These are phyloP conservation scores for Mrakiaceae sp. DNA, from an alignment of 1,284 basidiomycete species.

Conservation along the genomic window DNA sequence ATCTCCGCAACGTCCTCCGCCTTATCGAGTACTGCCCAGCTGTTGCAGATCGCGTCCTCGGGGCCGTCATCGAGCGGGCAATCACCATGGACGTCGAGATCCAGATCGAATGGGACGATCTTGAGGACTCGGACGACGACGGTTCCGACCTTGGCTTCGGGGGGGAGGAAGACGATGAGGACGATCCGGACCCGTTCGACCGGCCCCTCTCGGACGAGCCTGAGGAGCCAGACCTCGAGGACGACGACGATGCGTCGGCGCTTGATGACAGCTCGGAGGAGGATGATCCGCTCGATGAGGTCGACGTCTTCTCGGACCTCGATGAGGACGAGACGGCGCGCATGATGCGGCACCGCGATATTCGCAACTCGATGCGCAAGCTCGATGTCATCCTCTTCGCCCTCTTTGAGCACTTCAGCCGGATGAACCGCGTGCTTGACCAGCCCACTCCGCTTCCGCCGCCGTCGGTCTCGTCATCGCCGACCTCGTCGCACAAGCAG, in stretches of 20 bases:
- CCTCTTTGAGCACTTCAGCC: conserved; percentile 66
- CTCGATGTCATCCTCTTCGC: conserved; percentile 78
- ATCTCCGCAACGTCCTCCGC: conserved; percentile 78
- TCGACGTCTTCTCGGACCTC: conserved; percentile 42
- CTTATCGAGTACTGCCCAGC: conserved; percentile 84
- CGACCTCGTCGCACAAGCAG: conserved; percentile 16
- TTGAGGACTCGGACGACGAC: conserved; percentile 56
- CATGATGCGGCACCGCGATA: conserved; percentile 27
- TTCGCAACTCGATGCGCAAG: conserved; percentile 42
- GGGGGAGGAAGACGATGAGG: conserved; percentile 38
- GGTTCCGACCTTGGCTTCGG: conserved; percentile 22
- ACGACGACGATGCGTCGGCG: conserved; percentile 45
- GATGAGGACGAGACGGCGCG: conserved; percentile 46
- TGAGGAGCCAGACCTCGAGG: conserved; percentile 36
- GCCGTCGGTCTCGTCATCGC: conserved; percentile 21
- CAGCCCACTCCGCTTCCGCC: not conserved
- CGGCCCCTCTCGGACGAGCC: conserved; percentile 48
- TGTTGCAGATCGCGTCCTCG: conserved; percentile 70
- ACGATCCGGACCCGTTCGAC: conserved; percentile 68
- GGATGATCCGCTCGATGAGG: conserved; percentile 37
- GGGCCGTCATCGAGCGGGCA: conserved; percentile 76
- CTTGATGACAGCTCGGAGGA: conserved; percentile 37
- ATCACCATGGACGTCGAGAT: conserved; percentile 98
- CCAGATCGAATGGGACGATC: conserved; percentile 85
- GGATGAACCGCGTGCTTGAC: conserved; percentile 20